A percentile compares a stretch with the other conserved stretches of the same genome.
These are phyloP conservation scores for Fusarium sp. DNA, from an alignment of 2,329 filamentous ascomycete genomes.

Conservation along the genomic window DNA sequence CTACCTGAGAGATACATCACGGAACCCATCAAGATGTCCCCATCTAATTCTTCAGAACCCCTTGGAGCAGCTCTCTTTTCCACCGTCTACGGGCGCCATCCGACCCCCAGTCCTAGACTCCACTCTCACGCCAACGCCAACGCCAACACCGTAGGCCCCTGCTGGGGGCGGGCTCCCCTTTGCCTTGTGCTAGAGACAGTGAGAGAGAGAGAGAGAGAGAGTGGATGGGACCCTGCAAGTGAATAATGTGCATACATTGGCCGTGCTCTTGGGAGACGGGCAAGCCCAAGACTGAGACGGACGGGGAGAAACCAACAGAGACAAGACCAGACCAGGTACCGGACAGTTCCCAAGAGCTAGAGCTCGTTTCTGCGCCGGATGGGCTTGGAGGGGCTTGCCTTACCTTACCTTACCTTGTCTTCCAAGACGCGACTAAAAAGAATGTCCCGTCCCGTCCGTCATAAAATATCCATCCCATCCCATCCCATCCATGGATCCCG, in stretches of 20 bases:
- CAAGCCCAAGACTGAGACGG: background rate
- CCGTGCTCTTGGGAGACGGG: background rate
- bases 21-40: background rate
- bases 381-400: background rate
- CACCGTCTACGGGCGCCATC: conserved; percentile 12
- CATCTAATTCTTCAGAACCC: conserved; percentile 10
- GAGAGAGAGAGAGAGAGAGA: background rate
- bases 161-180: conserved; percentile 1
- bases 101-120: conserved; percentile 13
- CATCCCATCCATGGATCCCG: conserved; percentile 1
- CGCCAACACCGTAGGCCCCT: conserved; percentile 21
- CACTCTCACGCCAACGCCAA: conserved; percentile 37
- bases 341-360: background rate
- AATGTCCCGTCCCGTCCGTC: conserved; percentile 2
- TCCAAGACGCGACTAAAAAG: background rate
- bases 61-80: background rate
- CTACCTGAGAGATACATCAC: conserved; percentile 5
- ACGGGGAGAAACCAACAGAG: background rate
- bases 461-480: conserved; percentile 17
- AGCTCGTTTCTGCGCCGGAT: background rate
- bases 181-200: background rate
- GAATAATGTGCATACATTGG: background rate
- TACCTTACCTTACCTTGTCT: background rate
- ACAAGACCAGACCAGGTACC: background rate
- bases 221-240: background rate